phyloP scores from a whole-genome alignment of 1,284 basidiomycete genomes.

The Ceratobasidium sp. region DNA sequence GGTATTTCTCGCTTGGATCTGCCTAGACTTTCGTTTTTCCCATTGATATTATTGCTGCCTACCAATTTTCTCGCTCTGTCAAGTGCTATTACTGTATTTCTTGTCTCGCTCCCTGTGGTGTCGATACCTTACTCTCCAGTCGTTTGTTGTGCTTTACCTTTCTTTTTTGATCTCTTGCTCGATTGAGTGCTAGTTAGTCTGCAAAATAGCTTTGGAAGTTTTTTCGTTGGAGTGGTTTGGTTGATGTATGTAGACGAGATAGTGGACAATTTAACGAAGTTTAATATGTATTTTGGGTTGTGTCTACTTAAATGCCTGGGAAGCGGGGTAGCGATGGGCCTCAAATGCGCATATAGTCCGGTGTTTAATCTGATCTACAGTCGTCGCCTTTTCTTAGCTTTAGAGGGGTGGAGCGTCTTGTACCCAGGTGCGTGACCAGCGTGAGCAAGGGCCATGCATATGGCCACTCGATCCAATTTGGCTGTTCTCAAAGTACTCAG shows the following conservation, averaged over 20 bases:
- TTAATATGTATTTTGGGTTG: constrained; percentile 3
- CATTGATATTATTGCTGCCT: not conserved
- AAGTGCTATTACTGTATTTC: no score
- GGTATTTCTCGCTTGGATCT: no score
- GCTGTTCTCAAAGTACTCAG: no score
- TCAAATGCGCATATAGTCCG: not conserved
- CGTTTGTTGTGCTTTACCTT: constrained; percentile 14
- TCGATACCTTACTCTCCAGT: no score
- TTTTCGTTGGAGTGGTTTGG: not conserved
- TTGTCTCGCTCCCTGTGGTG: no score
- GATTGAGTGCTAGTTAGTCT: not conserved
- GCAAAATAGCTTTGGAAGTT: not conserved
- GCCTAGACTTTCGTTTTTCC: constrained; percentile 9
- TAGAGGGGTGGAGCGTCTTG: no score
- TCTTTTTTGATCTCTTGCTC: not conserved
- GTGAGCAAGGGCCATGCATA: no score
- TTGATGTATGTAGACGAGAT: not conserved
- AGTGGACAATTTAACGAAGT: constrained; percentile 34
- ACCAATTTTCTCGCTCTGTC: not conserved
- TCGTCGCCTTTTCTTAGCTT: no score
- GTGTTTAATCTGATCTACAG: not conserved
- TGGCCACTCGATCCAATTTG: no score
- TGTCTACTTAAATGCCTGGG: no score
- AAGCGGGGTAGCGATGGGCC: no score
- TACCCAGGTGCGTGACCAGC: no score